Evolutionary conservation across 2,329 filamentous ascomycete species (phyloP).

Genomic region (Venturia effusa): DNA sequence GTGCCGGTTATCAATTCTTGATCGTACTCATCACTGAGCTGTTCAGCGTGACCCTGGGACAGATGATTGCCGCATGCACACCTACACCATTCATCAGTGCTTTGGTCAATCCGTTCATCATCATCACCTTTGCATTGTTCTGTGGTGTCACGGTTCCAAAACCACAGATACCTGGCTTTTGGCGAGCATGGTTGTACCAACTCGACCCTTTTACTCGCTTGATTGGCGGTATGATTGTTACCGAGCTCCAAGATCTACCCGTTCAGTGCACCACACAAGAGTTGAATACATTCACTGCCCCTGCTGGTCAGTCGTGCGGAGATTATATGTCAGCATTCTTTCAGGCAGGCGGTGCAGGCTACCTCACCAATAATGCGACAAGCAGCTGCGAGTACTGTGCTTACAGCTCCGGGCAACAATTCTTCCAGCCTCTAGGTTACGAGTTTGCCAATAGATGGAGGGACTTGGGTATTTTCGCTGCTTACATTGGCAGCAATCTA

Average conservation of each 20-base stretch:
- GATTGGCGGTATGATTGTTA: conserved; percentile 69
- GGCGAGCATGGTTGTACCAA: conserved; percentile 71
- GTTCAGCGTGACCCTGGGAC: conserved; percentile 72
- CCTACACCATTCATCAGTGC: conserved; percentile 69
- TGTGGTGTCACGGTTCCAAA: conserved; percentile 77
- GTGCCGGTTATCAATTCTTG: conserved; percentile 79
- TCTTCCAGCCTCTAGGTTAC: conserved; percentile 58
- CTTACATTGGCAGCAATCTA: conserved; percentile 69
- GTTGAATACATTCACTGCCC: conserved; percentile 58
- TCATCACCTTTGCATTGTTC: conserved; percentile 76
- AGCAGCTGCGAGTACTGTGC: conserved; percentile 70
- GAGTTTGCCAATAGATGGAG: conserved; percentile 63
- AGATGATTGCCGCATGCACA: conserved; percentile 62
- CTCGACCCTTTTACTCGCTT: conserved; percentile 76
- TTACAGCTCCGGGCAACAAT: conserved; percentile 69
- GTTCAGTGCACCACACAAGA: conserved; percentile 54
- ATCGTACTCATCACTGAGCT: conserved; percentile 75
- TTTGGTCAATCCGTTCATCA: conserved; percentile 70
- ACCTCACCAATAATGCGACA: conserved; percentile 56
- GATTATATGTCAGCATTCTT: conserved; percentile 69
- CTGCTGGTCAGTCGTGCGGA: conserved; percentile 55
- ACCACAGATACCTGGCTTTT: conserved; percentile 67
- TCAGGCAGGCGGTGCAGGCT: conserved; percentile 54
- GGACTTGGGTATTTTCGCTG: conserved; percentile 67
- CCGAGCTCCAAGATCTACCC: conserved; percentile 55